Conservation (phyloP, 208 protist genomes). For the Trypanosoma congolense region DNA sequence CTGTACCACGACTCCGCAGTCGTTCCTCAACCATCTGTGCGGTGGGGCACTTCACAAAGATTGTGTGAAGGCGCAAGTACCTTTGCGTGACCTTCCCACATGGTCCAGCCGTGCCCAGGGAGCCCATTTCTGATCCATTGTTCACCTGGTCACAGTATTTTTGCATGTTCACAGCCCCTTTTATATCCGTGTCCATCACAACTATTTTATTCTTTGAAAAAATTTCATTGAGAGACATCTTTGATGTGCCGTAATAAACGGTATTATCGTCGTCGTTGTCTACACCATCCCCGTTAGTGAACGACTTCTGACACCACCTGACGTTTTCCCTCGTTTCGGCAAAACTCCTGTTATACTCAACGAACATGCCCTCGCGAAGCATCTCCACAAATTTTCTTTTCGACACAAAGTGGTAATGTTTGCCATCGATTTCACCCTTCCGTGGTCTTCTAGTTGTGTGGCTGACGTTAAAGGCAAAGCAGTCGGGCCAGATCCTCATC, state of each 20-base stretch:
- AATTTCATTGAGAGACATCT: conserved; percentile 51
- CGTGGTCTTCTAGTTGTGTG: conserved; percentile 84
- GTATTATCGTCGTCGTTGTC: conserved; percentile 9
- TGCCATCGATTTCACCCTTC: conserved; percentile 70
- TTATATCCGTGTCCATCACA: conserved; percentile 81
- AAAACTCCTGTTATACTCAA: conserved; percentile 64
- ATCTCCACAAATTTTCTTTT: conserved; percentile 44
- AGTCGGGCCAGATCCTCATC: conserved; percentile 35
- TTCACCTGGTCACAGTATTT: conserved; percentile 33
- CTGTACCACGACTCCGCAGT: conserved; percentile 73
- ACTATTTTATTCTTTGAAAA: conserved; percentile 35
- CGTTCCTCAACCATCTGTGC: conserved; percentile 62
- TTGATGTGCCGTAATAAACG: conserved; percentile 87
- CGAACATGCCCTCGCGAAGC: conserved; percentile 48
- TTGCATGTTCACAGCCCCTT: conserved; percentile 63
- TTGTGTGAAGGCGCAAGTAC: conserved; percentile 40
- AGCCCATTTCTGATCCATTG: too few species aligned
- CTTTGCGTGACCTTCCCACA: conserved; percentile 4
- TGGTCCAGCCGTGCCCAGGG: too few species aligned
- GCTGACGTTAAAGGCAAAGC: conserved; percentile 85
- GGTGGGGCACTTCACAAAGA: conserved; percentile 74
- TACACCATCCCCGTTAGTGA: neutral
- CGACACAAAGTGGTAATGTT: conserved; percentile 82
- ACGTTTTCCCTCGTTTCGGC: conserved; percentile 3
- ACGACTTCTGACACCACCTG: neutral